A percentile compares a stretch with the other conserved stretches of the same genome.
Evolutionary conservation across 192 early-diverging fungal genomes (phyloP).

Genomic region (Backusella sp.): DNA sequence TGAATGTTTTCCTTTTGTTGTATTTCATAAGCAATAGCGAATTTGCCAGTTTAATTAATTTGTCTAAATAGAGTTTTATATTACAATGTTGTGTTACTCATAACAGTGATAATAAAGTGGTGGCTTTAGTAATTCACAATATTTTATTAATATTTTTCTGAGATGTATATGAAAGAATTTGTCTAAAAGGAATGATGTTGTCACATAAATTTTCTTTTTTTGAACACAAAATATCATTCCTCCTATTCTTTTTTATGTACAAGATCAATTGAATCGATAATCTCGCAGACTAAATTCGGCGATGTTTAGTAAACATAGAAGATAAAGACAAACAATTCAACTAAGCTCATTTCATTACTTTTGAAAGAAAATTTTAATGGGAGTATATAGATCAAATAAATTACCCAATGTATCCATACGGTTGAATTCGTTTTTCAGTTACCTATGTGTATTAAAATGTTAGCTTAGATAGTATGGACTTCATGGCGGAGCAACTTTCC

Average conservation of each 20-base stretch:
- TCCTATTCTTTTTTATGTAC: not conserved
- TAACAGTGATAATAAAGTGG: not conserved
- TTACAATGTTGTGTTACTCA: not conserved
- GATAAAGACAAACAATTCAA: not conserved
- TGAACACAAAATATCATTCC: not conserved
- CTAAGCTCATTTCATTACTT: not conserved
- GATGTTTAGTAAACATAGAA: not conserved
- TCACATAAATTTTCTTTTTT: not conserved
- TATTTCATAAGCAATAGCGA: not conserved
- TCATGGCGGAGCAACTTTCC: not conserved
- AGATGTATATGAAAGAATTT: not conserved
- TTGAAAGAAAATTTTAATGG: not conserved
- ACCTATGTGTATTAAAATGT: not conserved
- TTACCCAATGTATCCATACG: not conserved
- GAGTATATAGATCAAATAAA: not conserved
- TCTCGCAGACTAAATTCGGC: not conserved
- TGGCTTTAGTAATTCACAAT: not conserved
- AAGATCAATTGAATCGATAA: not conserved
- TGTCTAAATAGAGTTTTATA: not conserved
- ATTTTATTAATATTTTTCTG: not conserved
- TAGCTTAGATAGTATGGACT: not conserved
- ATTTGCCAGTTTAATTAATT: not conserved
- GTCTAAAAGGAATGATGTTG: not conserved
- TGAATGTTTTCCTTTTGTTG: not conserved
- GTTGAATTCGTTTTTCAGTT: not conserved